Conservation (phyloP, 164 flowering plant genomes). For the Dillenia suffruticosa region DNA sequence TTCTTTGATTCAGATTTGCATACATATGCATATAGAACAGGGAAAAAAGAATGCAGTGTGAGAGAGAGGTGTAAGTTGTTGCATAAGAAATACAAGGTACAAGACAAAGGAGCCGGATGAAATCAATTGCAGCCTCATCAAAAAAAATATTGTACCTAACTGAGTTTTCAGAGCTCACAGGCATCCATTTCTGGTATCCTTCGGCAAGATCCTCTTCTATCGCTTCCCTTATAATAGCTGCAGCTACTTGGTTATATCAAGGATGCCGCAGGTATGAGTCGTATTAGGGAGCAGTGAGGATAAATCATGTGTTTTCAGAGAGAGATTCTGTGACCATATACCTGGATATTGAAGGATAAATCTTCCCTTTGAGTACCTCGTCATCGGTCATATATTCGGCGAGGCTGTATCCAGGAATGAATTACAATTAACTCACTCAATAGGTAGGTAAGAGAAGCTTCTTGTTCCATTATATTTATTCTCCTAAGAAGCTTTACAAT, state of each 20-base stretch:
- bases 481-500: too few relatives aligned
- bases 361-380: slow-evolving; percentile 73
- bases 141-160: slow-evolving; percentile 29
- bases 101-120: background rate
- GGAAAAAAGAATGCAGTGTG: background rate
- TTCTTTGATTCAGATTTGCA: background rate
- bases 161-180: slow-evolving; percentile 66
- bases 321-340: slow-evolving; percentile 10
- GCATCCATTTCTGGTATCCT: slow-evolving; percentile 90
- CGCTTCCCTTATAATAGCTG: slow-evolving; percentile 92
- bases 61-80: background rate
- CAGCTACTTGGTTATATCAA: slow-evolving; percentile 97
- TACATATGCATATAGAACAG: background rate
- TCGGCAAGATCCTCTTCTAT: slow-evolving; percentile 86
- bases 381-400: slow-evolving; percentile 95
- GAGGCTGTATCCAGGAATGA: slow-evolving; percentile 38
- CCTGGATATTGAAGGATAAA: slow-evolving; percentile 93
- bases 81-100: background rate
- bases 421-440: too few relatives aligned
- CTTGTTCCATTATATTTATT: too few relatives aligned
- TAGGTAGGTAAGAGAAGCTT: too few relatives aligned
- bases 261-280: slow-evolving; percentile 49
- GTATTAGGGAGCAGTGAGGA: background rate
- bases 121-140: background rate
- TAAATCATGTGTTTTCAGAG: too few relatives aligned